Percentiles rank a stretch among this genome's conserved stretches.
These are phyloP conservation scores for Leccinum uliginosum DNA, from an alignment of 768 basidiomycete genomes.

Conservation along the genomic window DNA sequence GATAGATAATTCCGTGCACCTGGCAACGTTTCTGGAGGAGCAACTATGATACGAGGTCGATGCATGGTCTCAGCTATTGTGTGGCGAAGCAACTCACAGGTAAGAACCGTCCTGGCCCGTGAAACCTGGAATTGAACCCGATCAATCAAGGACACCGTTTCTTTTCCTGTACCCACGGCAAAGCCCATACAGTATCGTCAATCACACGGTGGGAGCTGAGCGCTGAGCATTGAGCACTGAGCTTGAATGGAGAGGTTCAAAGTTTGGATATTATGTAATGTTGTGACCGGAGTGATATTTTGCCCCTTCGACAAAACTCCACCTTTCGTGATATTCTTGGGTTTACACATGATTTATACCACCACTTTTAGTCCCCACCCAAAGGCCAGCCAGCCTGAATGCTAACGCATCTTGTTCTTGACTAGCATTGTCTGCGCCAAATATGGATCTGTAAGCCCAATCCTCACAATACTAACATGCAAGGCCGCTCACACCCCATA, in stretches of 20 bases:
- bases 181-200: too few relatives aligned
- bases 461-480: background rate
- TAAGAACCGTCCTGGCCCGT: constrained; percentile 97
- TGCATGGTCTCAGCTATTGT: background rate
- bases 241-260: constrained; percentile 37
- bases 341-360: too few relatives aligned
- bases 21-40: constrained; percentile 87
- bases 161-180: too few relatives aligned
- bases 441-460: constrained; percentile 48
- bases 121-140: constrained; percentile 56
- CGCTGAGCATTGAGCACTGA: constrained; percentile 81
- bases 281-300: background rate
- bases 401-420: too few relatives aligned
- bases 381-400: too few relatives aligned
- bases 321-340: too few relatives aligned
- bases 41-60: constrained; percentile 31
- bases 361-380: too few relatives aligned
- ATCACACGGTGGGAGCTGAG: too few relatives aligned
- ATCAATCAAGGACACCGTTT: constrained; percentile 10
- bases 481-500: background rate
- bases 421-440: constrained; percentile 54
- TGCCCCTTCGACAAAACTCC: too few relatives aligned
- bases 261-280: constrained; percentile 9
- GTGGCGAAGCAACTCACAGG: constrained; percentile 49
- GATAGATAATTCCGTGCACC: constrained; percentile 93